Evolutionary conservation across 2,329 filamentous ascomycete genomes (phyloP), one percentile per base, ranked within the genome.

Genomic region (Domatiomyces catenatus): DNA sequence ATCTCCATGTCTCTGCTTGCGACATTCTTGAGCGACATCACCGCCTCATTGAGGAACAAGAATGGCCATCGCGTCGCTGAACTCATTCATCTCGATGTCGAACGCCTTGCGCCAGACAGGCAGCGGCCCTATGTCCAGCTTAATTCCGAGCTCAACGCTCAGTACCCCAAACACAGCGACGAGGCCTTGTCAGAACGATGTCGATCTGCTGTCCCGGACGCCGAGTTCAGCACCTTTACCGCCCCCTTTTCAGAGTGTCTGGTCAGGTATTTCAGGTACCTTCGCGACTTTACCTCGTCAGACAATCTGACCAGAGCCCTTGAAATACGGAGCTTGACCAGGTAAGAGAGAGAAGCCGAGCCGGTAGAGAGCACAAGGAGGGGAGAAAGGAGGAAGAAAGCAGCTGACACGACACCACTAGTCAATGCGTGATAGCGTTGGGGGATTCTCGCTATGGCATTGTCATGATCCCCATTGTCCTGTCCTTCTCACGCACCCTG

Each of bases 381-480:
- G 43, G 10, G 19, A 48, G 4, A 20, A 26, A 43, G 18, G 46
- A 48, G n/a, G 17, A 39, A 39, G 12, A 36, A 39, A 12, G 12
- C 10, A 15, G 12, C 32, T 39, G 15, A 39, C 32, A 39, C 32
- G 12, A 10, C 32, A 15, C 32, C 2, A 15, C 46, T 52, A 90
- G 86, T 61, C 83, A 88, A 59, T 92, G 84, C 59, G 84, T 87
- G 22, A 84, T 84, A 18, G 88, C 89, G 0, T 77, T 95, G 46
- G 79, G 81, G 5, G 83, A 94, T 61, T 80, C 83, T 1, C 81
- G 80, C 10, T 81, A 88, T 63, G 90, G 90, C 28, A 77, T 83
- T 26, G 76, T 94, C 60, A 79, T 95, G 59, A 77, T 95, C 42
- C 82, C 86, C 43, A 88, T 86, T 2, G 85, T 87, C 62, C 81